Evolutionary conservation across 2,329 filamentous ascomycete species (phyloP), one percentile per base, ranked within the genome.

Genomic region (Fusarium fujikuroi): DNA sequence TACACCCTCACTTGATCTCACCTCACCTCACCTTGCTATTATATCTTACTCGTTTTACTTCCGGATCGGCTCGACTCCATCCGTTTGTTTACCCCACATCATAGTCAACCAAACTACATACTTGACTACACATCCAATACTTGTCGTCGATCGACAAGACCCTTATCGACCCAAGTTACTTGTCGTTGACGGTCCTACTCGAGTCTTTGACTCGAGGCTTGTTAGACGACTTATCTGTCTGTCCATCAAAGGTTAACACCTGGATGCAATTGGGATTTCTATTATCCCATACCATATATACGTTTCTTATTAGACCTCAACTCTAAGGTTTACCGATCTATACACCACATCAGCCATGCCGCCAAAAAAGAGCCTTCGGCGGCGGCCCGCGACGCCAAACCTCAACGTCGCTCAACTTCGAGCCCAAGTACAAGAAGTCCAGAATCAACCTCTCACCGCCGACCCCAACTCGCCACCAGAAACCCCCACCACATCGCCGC

Each of bases 401-500:
- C 80, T 85, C 74, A 81, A 82, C 70, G 72, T 80, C 63, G 75
- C 71, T 63, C 70, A 67, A 37, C 37, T 59, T 44, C 70, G 63
- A 56, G 28, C 72, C 58, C 70, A 74, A 57, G 58, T 56, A 40
- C 66, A 58, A 49, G 54, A 74, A 44, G 39, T 52, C 58, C 65
- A 77, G 64, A 79, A 81, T 40, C 74, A 77, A 60, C 70, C 70
- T 63, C 76, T 75, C 75, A 76, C 78, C 78, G 77, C 79, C 73
- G 81, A 83, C 63, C 85, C 84, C 60, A 83, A 85, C 63, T 87
- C 85, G 75, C 85, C 85, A 70, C 85, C 85, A 44, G 84, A 85
- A 56, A 86, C 85, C 44, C 85, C 85, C 58, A 85, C 83, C 44
- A 79, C 81, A 40, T 81, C 81, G 61, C 81, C 82, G 63, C 76